These are phyloP conservation scores for Lotmaria passim DNA, from an alignment of 208 protist genomes.

Conservation along the genomic window DNA sequence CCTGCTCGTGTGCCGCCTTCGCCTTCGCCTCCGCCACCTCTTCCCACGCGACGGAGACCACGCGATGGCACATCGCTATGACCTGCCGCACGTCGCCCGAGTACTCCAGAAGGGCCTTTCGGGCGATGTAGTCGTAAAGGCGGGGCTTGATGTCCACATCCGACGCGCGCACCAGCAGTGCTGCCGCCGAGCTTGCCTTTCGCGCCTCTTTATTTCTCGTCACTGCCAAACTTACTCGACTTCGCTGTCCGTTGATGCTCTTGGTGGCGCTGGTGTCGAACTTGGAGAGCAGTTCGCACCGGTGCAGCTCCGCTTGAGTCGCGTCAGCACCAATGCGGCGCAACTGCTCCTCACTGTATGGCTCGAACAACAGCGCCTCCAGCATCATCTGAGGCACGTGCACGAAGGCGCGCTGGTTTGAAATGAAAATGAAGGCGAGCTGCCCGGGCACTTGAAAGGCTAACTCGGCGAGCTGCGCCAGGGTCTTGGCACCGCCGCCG, in stretches of 20 bases:
- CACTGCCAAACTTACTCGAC: not conserved
- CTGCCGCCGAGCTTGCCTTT: not conserved
- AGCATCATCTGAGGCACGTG: slow-evolving; percentile 72
- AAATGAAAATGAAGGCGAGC: slow-evolving; percentile 80
- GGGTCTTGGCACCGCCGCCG: slow-evolving; percentile 33
- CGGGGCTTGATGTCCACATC: slow-evolving; percentile 49
- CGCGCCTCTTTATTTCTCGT: not conserved
- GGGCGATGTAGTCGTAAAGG: slow-evolving; percentile 68
- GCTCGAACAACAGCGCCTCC: slow-evolving; percentile 67
- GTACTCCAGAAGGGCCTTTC: slow-evolving; percentile 65
- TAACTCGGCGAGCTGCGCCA: slow-evolving; percentile 55
- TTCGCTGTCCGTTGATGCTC: not conserved
- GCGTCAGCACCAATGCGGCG: slow-evolving; percentile 46
- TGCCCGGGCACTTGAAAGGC: slow-evolving; percentile 48
- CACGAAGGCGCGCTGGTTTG: slow-evolving; percentile 77
- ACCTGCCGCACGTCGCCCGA: slow-evolving; percentile 79
- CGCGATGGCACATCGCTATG: slow-evolving; percentile 66
- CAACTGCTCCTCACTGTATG: slow-evolving; percentile 61
- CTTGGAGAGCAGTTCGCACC: slow-evolving; percentile 20
- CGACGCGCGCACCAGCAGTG: not conserved
- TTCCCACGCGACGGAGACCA: slow-evolving; percentile 52
- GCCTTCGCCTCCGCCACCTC: slow-evolving; percentile 32
- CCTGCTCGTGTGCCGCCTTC: not conserved
- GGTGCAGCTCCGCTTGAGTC: slow-evolving; percentile 35
- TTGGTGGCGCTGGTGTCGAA: too few relatives aligned